Percentiles rank a stretch among this genome's conserved stretches.
Conservation (phyloP, 2,329 filamentous ascomycete genomes). For the Ceratocystiopsis sp. region DNA sequence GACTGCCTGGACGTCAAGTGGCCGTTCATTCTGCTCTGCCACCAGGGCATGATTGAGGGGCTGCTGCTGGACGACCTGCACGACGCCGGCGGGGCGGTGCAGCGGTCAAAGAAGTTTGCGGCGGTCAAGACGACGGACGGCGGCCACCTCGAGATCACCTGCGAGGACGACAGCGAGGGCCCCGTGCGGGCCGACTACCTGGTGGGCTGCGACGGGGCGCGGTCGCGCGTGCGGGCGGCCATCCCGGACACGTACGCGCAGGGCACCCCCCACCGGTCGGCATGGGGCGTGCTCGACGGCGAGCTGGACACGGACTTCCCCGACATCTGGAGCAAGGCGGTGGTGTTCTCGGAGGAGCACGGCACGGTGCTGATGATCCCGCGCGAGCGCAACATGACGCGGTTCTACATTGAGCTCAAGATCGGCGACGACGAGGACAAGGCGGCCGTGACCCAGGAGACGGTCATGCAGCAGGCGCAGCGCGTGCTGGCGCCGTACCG, state of each 20-base stretch:
- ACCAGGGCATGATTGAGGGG: conserved; percentile 62
- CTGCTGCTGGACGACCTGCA: conserved; percentile 52
- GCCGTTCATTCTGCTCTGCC: conserved; percentile 40
- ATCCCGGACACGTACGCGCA: conserved; percentile 25
- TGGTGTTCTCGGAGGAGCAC: conserved; percentile 47
- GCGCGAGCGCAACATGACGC: conserved; percentile 54
- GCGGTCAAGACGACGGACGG: conserved; percentile 38
- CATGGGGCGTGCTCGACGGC: conserved; percentile 59
- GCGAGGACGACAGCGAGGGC: too few relatives aligned
- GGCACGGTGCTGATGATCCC: conserved; percentile 61
- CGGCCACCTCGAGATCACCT: conserved; percentile 7
- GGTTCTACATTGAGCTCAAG: conserved; percentile 42
- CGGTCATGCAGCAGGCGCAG: conserved; percentile 46
- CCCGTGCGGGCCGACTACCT: too few relatives aligned
- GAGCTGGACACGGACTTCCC: conserved; percentile 56
- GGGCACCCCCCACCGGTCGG: conserved; percentile 17
- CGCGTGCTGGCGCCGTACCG: conserved; percentile 40
- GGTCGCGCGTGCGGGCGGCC: conserved; percentile 50
- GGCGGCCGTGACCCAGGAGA: conserved; percentile 28
- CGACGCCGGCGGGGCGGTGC: conserved; percentile 45
- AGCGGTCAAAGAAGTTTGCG: conserved; percentile 17
- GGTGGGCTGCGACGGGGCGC: conserved; percentile 38
- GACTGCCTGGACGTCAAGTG: conserved; percentile 35
- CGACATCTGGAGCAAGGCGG: conserved; percentile 58
- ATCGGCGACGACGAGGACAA: neutral